phyloP scores from a whole-genome alignment of 2,329 filamentous ascomycete species.

The Fonsecaea pugnacius region DNA sequence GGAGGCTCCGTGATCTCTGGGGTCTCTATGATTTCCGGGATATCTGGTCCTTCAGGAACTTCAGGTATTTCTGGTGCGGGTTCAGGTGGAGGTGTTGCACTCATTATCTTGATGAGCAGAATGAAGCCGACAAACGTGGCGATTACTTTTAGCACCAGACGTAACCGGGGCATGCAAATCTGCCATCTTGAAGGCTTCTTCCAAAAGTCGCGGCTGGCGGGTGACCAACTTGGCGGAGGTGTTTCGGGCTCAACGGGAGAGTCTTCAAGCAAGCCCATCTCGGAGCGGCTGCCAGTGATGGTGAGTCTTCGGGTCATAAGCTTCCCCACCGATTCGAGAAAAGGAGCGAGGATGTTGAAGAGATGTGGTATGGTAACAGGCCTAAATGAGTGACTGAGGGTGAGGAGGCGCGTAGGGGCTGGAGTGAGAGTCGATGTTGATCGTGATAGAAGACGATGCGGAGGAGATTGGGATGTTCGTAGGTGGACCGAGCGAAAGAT shows the following conservation, averaged over 20 bases:
- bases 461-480: constrained; percentile 17
- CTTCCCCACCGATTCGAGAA: background rate
- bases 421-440: constrained; percentile 5
- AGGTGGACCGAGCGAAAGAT: constrained; percentile 17
- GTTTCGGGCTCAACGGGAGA: constrained; percentile 32
- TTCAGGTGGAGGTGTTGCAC: constrained; percentile 23
- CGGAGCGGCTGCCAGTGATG: constrained; percentile 35
- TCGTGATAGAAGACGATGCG: constrained; percentile 13
- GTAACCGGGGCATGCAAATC: constrained; percentile 38
- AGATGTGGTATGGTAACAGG: constrained; percentile 12
- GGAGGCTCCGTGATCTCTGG: constrained; percentile 4
- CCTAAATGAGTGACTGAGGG: constrained; percentile 27
- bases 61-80: constrained; percentile 12
- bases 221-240: constrained; percentile 36
- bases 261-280: constrained; percentile 37
- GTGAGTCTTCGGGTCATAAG: constrained; percentile 37
- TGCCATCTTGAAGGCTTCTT: constrained; percentile 39
- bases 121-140: constrained; percentile 29
- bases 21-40: background rate
- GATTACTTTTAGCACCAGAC: constrained; percentile 33
- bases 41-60: background rate
- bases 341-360: background rate
- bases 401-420: constrained; percentile 17
- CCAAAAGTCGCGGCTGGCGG: constrained; percentile 37
- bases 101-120: constrained; percentile 33